Evolutionary conservation across 768 basidiomycete species (phyloP).

Genomic region (Clitopilus passeckerianus): DNA sequence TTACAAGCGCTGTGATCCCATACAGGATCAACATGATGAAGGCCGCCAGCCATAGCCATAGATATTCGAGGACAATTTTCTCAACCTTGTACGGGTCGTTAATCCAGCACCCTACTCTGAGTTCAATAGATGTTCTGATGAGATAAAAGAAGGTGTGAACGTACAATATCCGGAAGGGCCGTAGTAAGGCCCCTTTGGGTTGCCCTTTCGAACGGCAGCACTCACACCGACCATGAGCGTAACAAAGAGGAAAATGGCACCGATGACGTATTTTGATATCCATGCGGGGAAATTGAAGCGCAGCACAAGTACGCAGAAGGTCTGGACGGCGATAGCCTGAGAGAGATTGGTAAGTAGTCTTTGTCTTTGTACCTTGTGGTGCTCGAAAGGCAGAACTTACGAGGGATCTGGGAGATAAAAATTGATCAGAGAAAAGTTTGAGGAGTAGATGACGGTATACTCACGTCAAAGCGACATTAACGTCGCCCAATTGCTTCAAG

Average conservation of each 20-base stretch:
- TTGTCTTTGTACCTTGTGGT: not conserved
- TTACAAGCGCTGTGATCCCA: slow-evolving; percentile 35
- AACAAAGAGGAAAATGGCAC: slow-evolving; percentile 34
- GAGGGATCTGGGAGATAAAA: slow-evolving; percentile 12
- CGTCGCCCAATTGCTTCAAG: slow-evolving; percentile 43
- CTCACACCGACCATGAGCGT: slow-evolving; percentile 34
- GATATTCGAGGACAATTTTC: slow-evolving; percentile 41
- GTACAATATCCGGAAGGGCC: slow-evolving; percentile 35
- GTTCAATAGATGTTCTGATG: not conserved
- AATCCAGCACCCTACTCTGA: slow-evolving; percentile 50
- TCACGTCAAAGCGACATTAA: slow-evolving; percentile 38
- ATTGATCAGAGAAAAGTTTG: not conserved
- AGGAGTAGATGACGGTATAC: slow-evolving; percentile 16
- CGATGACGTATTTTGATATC: slow-evolving; percentile 25
- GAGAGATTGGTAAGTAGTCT: not conserved
- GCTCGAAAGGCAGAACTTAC: slow-evolving; percentile 9
- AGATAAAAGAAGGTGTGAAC: slow-evolving; percentile 6
- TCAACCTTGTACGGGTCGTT: slow-evolving; percentile 23
- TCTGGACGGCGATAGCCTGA: slow-evolving; percentile 44
- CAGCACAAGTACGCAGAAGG: slow-evolving; percentile 44
- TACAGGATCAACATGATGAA: slow-evolving; percentile 38
- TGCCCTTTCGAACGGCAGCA: slow-evolving; percentile 21
- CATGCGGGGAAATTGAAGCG: slow-evolving; percentile 25
- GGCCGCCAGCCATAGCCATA: slow-evolving; percentile 49
- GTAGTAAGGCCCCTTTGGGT: slow-evolving; percentile 29